Base-by-base conservation (phyloP, 306 rosid genomes). In the Begonia masoniana region DNA sequence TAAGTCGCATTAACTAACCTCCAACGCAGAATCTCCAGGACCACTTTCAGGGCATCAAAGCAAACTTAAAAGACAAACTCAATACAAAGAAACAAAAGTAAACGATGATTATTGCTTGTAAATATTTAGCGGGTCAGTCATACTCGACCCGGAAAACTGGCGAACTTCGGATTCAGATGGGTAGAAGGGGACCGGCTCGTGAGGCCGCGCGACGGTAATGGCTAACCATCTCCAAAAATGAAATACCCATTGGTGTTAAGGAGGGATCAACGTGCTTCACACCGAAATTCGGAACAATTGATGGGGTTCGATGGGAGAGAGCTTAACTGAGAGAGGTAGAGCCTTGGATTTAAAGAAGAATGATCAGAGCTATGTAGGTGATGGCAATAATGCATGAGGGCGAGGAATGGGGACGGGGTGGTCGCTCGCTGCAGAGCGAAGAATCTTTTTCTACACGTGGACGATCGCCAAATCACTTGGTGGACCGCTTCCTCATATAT, bases 391-490 rank as follows among this genome's bases (percentile, higher is more conserved):
- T 52, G 49, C 49, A n/a, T 5, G 39, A 31, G 8, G 8, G 39
- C 7, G 9, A 31, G 39, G 39, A 31, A 31, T 31, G 39, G 39
- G 39, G 8, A 50, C 23, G 54, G 17, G 53, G 6, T 50, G 43
- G 50, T 60, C 50, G 11, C 42, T 51, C 46, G 19, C 7, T 43
- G 56, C 65, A 47, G 56, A 19, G 61, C 21, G 59, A 46, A 60
- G 57, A 13, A 24, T 61, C 61, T 31, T 45, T 56, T 61, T 42
- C 58, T 46, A 14, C 62, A 61, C 72, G 72, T 62, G 62, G 50
- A 61, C 73, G 59, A 67, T 57, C 52, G 50, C 13, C 43, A 19
- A 47, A 45, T 43, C 58, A 55, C 39, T 31, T 7, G 39, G 7
- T 31, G 39, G 39, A 31, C 39, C 39, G 39, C 39, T 31, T 31